Conservation (phyloP, 495 filamentous ascomycete genomes). For the Aspergillus mulundensis region DNA sequence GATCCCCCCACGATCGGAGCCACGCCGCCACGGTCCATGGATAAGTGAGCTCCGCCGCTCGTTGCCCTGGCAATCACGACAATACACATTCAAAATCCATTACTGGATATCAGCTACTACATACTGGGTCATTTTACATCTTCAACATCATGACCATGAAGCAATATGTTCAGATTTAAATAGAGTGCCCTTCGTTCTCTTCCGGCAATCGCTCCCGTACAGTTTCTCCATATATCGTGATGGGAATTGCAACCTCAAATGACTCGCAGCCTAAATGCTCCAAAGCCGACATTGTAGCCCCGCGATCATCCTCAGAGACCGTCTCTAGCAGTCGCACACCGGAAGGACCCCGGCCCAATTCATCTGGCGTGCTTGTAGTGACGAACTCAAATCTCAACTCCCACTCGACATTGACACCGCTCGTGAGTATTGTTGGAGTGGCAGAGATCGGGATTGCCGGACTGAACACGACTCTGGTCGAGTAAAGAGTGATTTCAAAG, state of each 20-base stretch:
- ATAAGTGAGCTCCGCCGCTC: not conserved
- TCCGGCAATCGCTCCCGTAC: constrained; percentile 40
- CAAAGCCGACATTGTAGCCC: constrained; percentile 63
- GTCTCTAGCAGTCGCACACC: constrained; percentile 45
- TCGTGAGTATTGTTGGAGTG: constrained; percentile 87
- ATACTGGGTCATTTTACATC: constrained; percentile 3
- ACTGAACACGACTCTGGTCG: constrained; percentile 70
- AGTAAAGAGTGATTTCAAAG: constrained; percentile 76
- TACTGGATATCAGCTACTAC: not conserved
- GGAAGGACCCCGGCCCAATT: constrained; percentile 28
- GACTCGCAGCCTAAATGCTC: constrained; percentile 79
- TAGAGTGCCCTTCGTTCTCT: constrained; percentile 45
- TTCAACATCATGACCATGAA: not conserved
- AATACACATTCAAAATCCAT: not conserved
- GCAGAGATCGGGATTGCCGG: constrained; percentile 75
- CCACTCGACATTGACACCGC: constrained; percentile 81
- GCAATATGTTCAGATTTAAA: constrained; percentile 22
- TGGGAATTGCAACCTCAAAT: constrained; percentile 81
- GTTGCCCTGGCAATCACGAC: constrained; percentile 11
- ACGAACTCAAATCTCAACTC: constrained; percentile 86
- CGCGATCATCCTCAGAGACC: constrained; percentile 68
- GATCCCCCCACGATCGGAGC: constrained; percentile 17
- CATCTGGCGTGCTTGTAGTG: constrained; percentile 47
- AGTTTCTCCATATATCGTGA: constrained; percentile 76
- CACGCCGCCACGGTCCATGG: constrained; percentile 20